Evolutionary conservation across 2,329 filamentous ascomycete species (phyloP).

Genomic region (Aspergillus fructus): DNA sequence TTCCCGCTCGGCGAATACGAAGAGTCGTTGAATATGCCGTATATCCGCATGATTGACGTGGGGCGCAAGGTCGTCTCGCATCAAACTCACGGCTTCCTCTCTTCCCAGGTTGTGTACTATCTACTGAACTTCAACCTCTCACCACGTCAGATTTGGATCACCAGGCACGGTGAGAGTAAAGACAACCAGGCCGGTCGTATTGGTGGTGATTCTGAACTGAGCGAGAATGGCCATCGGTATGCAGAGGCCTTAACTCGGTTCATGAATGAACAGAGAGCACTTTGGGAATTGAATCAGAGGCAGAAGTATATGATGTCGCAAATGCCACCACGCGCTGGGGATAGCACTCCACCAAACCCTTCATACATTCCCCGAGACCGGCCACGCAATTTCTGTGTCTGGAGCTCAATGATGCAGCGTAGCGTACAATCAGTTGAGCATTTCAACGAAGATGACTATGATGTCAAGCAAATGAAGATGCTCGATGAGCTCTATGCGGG

Average conservation of each 20-base stretch:
- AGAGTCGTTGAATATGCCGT: slow-evolving; percentile 86
- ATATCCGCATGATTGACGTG: slow-evolving; percentile 97
- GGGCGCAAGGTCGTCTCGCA: slow-evolving; percentile 91
- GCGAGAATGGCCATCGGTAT: slow-evolving; percentile 75
- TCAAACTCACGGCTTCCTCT: slow-evolving; percentile 86
- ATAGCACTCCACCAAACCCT: slow-evolving; percentile 92
- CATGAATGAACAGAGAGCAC: slow-evolving; percentile 73
- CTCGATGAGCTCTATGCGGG: slow-evolving; percentile 95
- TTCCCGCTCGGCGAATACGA: slow-evolving; percentile 87
- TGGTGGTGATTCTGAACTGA: slow-evolving; percentile 84
- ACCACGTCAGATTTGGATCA: slow-evolving; percentile 97
- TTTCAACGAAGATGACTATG: slow-evolving; percentile 94
- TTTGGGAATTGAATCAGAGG: slow-evolving; percentile 81
- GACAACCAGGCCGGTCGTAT: slow-evolving; percentile 89
- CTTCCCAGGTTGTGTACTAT: slow-evolving; percentile 89
- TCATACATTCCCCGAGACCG: slow-evolving; percentile 63
- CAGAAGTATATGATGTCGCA: slow-evolving; percentile 73
- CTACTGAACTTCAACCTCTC: slow-evolving; percentile 95
- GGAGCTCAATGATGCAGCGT: slow-evolving; percentile 95
- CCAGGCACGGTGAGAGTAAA: slow-evolving; percentile 83
- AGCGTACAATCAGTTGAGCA: slow-evolving; percentile 83
- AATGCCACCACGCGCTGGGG: slow-evolving; percentile 87
- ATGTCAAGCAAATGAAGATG: slow-evolving; percentile 97
- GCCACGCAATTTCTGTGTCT: slow-evolving; percentile 90
- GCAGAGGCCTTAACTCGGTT: slow-evolving; percentile 78